phyloP scores from a whole-genome alignment of 352 stramenopile species.

The Phytophthora boehmeriae region DNA sequence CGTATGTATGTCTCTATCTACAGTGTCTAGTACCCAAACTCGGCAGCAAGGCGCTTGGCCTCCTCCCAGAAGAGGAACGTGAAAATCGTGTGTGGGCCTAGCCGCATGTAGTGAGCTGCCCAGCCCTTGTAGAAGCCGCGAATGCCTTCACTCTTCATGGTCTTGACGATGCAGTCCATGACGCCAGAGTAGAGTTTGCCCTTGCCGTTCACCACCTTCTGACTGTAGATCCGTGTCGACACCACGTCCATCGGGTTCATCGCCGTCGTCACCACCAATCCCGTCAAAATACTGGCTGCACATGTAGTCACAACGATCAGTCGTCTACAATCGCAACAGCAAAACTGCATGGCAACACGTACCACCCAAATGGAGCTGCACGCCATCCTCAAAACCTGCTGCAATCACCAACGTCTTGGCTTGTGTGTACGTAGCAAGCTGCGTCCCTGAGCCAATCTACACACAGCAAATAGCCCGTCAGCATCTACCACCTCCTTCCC shows the following conservation, averaged over 20 bases:
- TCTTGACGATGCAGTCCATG: conserved; percentile 83
- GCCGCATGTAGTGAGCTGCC: conserved; percentile 86
- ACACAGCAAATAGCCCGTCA: conserved; percentile 9
- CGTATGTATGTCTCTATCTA: conserved; percentile 28
- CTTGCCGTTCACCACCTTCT: conserved; percentile 88
- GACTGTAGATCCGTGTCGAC: conserved; percentile 87
- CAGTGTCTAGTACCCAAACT: conserved; percentile 63
- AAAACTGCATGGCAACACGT: conserved; percentile 20
- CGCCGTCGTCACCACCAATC: conserved; percentile 78
- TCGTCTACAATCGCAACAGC: not conserved
- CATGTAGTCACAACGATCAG: conserved; percentile 5
- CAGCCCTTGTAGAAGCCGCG: conserved; percentile 89
- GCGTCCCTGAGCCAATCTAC: conserved; percentile 84
- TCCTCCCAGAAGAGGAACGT: conserved; percentile 91
- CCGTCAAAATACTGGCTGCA: conserved; percentile 81
- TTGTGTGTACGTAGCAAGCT: conserved; percentile 86
- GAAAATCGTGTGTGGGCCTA: conserved; percentile 86
- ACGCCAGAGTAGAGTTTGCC: conserved; percentile 79
- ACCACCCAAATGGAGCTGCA: conserved; percentile 83
- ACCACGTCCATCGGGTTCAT: conserved; percentile 92
- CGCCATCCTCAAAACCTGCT: conserved; percentile 71
- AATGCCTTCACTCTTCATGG: conserved; percentile 77
- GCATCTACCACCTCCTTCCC: not conserved
- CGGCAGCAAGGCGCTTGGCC: conserved; percentile 69
- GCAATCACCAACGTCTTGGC: conserved; percentile 84